phyloP scores from a whole-genome alignment of 176 grass and related monocot species.

The Carex scoparia region DNA sequence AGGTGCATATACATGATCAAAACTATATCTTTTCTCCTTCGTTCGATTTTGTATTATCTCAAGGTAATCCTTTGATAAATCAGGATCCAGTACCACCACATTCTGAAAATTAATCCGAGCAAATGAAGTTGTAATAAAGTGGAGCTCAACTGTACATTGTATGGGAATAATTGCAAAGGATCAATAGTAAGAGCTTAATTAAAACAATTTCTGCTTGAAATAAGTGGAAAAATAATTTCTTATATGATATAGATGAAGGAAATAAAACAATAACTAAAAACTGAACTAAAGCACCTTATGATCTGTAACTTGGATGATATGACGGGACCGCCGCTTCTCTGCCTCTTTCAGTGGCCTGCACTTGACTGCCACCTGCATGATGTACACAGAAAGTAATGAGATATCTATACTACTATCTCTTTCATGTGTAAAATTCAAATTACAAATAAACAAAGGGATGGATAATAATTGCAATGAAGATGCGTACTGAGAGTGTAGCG shows the following conservation, averaged over 20 bases:
- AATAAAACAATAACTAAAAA: background rate
- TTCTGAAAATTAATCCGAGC: slow-evolving; percentile 35
- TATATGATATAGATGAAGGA: too few relatives aligned
- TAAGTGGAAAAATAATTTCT: background rate
- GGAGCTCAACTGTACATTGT: background rate
- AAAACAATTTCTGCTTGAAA: background rate
- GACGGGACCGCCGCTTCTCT: slow-evolving; percentile 55
- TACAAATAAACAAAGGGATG: background rate
- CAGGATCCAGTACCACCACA: slow-evolving; percentile 90
- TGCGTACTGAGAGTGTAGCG: slow-evolving; percentile 68
- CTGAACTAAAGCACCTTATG: slow-evolving; percentile 50
- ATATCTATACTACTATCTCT: background rate
- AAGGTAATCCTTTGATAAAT: slow-evolving; percentile 94
- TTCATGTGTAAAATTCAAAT: background rate
- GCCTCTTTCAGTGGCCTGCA: slow-evolving; percentile 80
- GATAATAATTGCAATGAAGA: background rate
- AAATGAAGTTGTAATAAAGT: background rate
- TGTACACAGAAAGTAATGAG: background rate
- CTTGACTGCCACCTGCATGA: slow-evolving; percentile 76
- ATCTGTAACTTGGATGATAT: slow-evolving; percentile 97
- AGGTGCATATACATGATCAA: slow-evolving; percentile 84
- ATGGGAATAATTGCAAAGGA: background rate
- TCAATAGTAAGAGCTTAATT: background rate
- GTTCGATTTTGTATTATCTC: slow-evolving; percentile 91
- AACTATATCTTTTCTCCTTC: slow-evolving; percentile 89